These are phyloP conservation scores for Ananas comosus DNA, from an alignment of 176 grass and related monocot genomes.

Conservation along the genomic window DNA sequence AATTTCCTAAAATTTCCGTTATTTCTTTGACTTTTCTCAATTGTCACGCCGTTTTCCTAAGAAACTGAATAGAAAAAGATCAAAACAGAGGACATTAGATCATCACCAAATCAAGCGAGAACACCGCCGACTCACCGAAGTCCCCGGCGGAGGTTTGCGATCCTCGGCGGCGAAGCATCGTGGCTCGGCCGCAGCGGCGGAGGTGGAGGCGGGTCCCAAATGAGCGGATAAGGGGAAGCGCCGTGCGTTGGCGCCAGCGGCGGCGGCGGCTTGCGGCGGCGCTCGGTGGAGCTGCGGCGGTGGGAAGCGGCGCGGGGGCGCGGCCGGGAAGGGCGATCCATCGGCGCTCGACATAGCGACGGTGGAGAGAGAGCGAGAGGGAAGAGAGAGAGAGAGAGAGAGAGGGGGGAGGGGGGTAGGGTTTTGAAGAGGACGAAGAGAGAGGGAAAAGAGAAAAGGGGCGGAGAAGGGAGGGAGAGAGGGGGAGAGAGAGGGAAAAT, in stretches of 20 bases:
- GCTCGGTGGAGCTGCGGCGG: not conserved
- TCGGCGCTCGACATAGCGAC: not conserved
- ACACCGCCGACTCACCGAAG: not conserved
- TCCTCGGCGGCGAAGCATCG: not conserved
- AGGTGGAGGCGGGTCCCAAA: not conserved
- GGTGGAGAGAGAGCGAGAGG: not conserved
- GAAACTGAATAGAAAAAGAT: not conserved
- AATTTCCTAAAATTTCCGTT: too few species aligned
- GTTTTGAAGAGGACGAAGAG: not conserved
- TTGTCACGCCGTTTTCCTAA: too few species aligned
- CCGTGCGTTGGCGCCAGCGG: not conserved
- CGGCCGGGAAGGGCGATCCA: not conserved
- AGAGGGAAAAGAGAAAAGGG: not conserved
- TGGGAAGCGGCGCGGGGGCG: not conserved
- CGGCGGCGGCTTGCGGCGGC: not conserved
- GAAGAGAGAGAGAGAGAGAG: not conserved
- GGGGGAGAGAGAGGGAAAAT: conserved; percentile 34
- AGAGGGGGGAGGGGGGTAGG: not conserved
- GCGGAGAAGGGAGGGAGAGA: conserved; percentile 10
- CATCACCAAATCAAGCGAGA: not conserved
- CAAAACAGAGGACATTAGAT: not conserved
- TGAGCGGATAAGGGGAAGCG: not conserved
- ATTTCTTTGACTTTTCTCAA: too few species aligned
- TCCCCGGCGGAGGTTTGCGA: not conserved
- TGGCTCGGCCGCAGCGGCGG: not conserved